Conservation (phyloP, 768 basidiomycete genomes). For the Albatrellus ellisii region DNA sequence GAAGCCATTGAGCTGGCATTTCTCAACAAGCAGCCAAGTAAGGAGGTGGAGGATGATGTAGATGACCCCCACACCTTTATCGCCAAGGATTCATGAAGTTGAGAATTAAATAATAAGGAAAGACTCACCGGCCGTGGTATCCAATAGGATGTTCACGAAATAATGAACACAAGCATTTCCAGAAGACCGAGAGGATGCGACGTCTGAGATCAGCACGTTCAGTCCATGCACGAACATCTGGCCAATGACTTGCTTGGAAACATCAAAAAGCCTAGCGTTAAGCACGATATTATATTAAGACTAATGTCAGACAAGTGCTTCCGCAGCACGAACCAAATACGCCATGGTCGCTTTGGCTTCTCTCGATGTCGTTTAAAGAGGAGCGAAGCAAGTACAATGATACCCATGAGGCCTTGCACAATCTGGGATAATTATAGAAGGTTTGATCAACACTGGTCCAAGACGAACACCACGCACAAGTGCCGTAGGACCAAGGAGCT, state of each 20-base stretch:
- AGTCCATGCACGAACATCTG: conserved; percentile 70
- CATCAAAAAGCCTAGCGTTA: conserved; percentile 74
- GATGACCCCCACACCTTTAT: conserved; percentile 80
- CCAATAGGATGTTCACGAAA: conserved; percentile 86
- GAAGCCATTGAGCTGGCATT: conserved; percentile 57
- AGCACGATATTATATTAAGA: background rate
- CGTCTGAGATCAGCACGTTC: conserved; percentile 68
- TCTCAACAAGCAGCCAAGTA: conserved; percentile 53
- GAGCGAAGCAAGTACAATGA: conserved; percentile 77
- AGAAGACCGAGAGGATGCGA: conserved; percentile 54
- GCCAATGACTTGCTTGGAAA: conserved; percentile 84
- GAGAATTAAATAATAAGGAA: background rate
- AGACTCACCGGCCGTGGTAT: conserved; percentile 75
- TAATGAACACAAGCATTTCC: conserved; percentile 87
- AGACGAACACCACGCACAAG: conserved; percentile 21
- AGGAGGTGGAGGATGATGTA: conserved; percentile 57
- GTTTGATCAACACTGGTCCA: background rate
- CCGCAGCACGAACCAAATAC: conserved; percentile 57
- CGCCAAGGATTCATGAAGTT: background rate
- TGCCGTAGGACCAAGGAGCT: conserved; percentile 34
- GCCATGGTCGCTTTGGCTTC: conserved; percentile 76
- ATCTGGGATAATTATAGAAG: conserved; percentile 28
- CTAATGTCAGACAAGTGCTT: background rate
- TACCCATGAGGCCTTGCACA: conserved; percentile 81
- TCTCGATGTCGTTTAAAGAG: conserved; percentile 86